phyloP scores from a whole-genome alignment of 306 rosid genomes.

The Dryas octopetala region DNA sequence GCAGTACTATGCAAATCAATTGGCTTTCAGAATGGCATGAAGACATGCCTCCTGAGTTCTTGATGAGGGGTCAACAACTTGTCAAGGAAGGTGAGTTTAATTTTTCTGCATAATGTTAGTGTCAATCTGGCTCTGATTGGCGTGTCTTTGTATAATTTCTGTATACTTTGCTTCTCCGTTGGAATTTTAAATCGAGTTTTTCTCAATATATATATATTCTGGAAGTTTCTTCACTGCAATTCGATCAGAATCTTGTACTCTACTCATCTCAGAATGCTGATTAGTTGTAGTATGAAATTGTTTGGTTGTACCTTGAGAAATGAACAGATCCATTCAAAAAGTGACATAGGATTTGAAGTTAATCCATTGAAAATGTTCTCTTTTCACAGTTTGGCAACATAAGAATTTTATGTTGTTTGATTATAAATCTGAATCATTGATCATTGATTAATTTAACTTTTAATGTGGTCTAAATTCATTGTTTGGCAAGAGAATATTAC shows the following conservation, averaged over 20 bases:
- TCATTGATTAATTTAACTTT: too few species aligned
- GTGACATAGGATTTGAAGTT: background rate
- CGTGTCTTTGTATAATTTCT: slow-evolving; percentile 33
- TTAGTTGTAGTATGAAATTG: background rate
- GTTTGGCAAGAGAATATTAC: too few species aligned
- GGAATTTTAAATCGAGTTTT: slow-evolving; percentile 11
- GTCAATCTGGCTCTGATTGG: slow-evolving; percentile 34
- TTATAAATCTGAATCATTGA: too few species aligned
- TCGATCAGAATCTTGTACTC: background rate
- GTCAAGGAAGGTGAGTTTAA: slow-evolving; percentile 35
- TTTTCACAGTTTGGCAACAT: too few species aligned
- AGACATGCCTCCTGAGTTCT: slow-evolving; percentile 16
- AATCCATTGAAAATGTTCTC: too few species aligned
- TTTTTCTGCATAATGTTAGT: slow-evolving; percentile 10
- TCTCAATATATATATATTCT: background rate
- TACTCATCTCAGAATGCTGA: slow-evolving; percentile 7
- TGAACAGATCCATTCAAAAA: background rate
- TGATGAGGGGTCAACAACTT: slow-evolving; percentile 19
- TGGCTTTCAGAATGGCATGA: slow-evolving; percentile 10
- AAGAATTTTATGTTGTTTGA: too few species aligned
- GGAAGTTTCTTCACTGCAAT: slow-evolving; percentile 17
- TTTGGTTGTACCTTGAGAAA: background rate
- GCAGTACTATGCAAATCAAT: slow-evolving; percentile 18
- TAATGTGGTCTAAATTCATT: too few species aligned
- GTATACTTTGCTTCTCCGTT: slow-evolving; percentile 36